A percentile compares a stretch with the other conserved stretches of the same genome.
Evolutionary conservation across 495 filamentous ascomycete genomes (phyloP).

Genomic region (Patellaria atrata): DNA sequence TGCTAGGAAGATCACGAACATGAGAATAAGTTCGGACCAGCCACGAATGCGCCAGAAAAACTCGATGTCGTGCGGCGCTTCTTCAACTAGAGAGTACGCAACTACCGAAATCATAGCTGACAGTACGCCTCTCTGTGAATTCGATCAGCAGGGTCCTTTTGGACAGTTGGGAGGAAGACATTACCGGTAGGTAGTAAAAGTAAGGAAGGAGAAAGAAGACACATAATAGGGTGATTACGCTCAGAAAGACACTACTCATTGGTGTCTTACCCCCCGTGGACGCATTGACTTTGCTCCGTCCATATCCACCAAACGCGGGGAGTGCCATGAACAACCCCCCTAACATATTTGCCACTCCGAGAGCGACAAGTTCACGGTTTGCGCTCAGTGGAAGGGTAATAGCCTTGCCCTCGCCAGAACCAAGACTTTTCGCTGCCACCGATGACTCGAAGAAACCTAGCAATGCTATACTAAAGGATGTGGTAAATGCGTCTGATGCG

Average conservation of each 20-base stretch:
- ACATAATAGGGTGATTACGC: conserved; percentile 63
- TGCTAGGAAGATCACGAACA: conserved; percentile 74
- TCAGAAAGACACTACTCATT: conserved; percentile 77
- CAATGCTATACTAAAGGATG: conserved; percentile 83
- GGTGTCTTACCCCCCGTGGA: conserved; percentile 84
- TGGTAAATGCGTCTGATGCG: conserved; percentile 75
- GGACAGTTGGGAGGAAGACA: conserved; percentile 17
- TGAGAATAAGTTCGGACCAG: conserved; percentile 70
- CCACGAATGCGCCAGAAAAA: conserved; percentile 84
- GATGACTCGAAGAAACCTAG: conserved; percentile 98
- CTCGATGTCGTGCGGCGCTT: conserved; percentile 75
- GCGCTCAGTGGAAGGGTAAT: conserved; percentile 67
- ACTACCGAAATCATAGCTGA: conserved; percentile 93
- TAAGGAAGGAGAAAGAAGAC: conserved; percentile 74
- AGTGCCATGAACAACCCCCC: conserved; percentile 86
- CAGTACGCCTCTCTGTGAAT: conserved; percentile 72
- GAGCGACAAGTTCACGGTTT: conserved; percentile 86
- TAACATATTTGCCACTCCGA: conserved; percentile 78
- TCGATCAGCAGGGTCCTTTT: conserved; percentile 16
- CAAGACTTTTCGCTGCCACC: conserved; percentile 87
- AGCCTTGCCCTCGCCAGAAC: conserved; percentile 29
- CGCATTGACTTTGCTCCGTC: conserved; percentile 86
- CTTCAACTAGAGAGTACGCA: conserved; percentile 86
- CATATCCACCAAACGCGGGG: conserved; percentile 92
- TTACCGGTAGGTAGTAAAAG: conserved; percentile 84